Evolutionary conservation across 1,139 yeast genomes (phyloP), one percentile per base, ranked within the genome.

Genomic region (Yamadazyma buinensis): DNA sequence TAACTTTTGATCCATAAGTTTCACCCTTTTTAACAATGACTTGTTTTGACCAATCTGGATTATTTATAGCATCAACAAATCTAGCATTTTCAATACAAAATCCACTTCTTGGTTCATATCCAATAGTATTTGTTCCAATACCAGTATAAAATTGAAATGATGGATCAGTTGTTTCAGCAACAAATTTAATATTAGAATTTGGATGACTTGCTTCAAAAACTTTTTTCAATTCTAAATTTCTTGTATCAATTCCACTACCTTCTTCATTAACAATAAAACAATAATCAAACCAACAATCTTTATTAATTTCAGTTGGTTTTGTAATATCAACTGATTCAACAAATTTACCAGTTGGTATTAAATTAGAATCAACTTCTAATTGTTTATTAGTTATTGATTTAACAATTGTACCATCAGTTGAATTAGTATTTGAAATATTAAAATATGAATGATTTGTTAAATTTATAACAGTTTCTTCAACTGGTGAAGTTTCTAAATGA

Each of bases 141-240:
- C 84, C 84, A 24, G 86, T 77, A 56, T 80, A 81, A 35, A 81
- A 64, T 55, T 80, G 87, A 65, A 76, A 79, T 4, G 78, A 61
- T 5, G 88, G 88, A 42, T 81, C 88, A 2, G 87, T 80, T 8
- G 84, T 64, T 19, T 58, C 53, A 12, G 75, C 72, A 12, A 55
- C 55, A 29, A 81, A 50, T 30, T 62, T 61, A 30, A 70, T 53
- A 11, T 60, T 54, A 7, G 80, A 58, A 19, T 59, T 60, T 15
- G 79, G 75, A 47, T 73, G 72, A 18, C 58, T 56, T n/a, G 78
- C 75, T 46, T 64, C 70, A 24, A 70, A 59, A 13, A 75, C 59
- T 21, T 60, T 49, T 29, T 51, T 54, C 41, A 75, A 56, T 22
- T 55, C 52, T 5, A 46, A 37, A 13, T 43, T 24, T 38, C 83